Evolutionary conservation across 495 filamentous ascomycete genomes (phyloP).

Genomic region (Penicillium waksmanii): DNA sequence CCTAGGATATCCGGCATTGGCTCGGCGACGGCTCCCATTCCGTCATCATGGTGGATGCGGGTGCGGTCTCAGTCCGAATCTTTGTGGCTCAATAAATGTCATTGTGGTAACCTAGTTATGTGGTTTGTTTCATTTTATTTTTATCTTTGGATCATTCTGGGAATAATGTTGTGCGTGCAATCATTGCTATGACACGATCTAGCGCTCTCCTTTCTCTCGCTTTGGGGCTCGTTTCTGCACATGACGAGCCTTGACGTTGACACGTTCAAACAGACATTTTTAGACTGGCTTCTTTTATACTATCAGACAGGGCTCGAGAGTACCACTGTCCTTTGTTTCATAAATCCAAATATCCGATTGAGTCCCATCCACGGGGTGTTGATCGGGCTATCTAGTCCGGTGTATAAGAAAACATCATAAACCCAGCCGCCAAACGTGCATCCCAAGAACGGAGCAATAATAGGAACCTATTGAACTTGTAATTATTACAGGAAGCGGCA

Average conservation of each 20-base stretch:
- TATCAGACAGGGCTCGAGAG: constrained; percentile 32
- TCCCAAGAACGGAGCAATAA: constrained; percentile 61
- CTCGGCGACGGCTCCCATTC: neutral
- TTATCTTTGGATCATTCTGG: too few relatives aligned
- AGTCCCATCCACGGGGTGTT: constrained; percentile 62
- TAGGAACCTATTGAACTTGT: constrained; percentile 38
- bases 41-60: neutral
- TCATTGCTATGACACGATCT: neutral
- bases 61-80: constrained; percentile 6
- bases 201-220: constrained; percentile 2
- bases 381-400: constrained; percentile 56
- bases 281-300: neutral
- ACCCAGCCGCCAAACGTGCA: constrained; percentile 63
- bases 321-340: constrained; percentile 16
- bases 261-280: too few relatives aligned
- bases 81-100: constrained; percentile 10
- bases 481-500: neutral
- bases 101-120: constrained; percentile 11
- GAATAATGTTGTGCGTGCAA: neutral
- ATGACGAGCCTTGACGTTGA: too few relatives aligned
- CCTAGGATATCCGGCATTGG: neutral
- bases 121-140: neutral
- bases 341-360: constrained; percentile 42
- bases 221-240: too few relatives aligned
- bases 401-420: constrained; percentile 65